Conservation (phyloP, 768 basidiomycete genomes). For the Termitomyces sp. region DNA sequence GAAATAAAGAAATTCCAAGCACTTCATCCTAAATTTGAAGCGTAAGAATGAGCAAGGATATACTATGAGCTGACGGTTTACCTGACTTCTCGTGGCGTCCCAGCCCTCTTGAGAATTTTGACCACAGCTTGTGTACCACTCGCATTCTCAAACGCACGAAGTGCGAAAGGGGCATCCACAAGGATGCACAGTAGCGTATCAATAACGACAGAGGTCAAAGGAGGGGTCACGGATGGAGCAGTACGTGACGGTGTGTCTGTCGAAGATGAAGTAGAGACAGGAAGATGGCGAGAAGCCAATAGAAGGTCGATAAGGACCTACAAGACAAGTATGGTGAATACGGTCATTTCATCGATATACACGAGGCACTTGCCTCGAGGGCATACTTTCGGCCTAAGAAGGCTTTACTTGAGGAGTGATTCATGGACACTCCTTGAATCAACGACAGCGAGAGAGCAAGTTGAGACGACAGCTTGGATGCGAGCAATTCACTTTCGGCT, state of each 20-base stretch:
- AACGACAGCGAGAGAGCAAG: slow-evolving; percentile 57
- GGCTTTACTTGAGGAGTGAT: slow-evolving; percentile 60
- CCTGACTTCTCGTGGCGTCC: slow-evolving; percentile 85
- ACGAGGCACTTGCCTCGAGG: slow-evolving; percentile 49
- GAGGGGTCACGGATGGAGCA: slow-evolving; percentile 19
- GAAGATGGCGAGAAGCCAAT: slow-evolving; percentile 60
- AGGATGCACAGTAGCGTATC: slow-evolving; percentile 85
- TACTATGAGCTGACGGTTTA: slow-evolving; percentile 26
- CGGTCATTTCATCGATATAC: slow-evolving; percentile 1
- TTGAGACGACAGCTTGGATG: slow-evolving; percentile 41
- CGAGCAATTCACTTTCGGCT: slow-evolving; percentile 41
- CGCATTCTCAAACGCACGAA: slow-evolving; percentile 73
- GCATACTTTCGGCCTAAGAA: slow-evolving; percentile 64
- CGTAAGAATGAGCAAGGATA: neutral
- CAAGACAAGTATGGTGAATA: neutral
- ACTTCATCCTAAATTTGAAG: slow-evolving; percentile 72
- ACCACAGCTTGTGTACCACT: slow-evolving; percentile 79
- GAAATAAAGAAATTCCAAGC: slow-evolving; percentile 91
- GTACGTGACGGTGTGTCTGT: slow-evolving; percentile 19
- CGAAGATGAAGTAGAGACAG: slow-evolving; percentile 20
- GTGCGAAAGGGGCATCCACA: slow-evolving; percentile 74
- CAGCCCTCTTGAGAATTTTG: slow-evolving; percentile 81
- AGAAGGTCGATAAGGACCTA: slow-evolving; percentile 73
- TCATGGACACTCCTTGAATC: slow-evolving; percentile 70
- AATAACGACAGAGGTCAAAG: slow-evolving; percentile 68